phyloP scores from a whole-genome alignment of 2,329 filamentous ascomycete species.

The Coniochaeta sp. region DNA sequence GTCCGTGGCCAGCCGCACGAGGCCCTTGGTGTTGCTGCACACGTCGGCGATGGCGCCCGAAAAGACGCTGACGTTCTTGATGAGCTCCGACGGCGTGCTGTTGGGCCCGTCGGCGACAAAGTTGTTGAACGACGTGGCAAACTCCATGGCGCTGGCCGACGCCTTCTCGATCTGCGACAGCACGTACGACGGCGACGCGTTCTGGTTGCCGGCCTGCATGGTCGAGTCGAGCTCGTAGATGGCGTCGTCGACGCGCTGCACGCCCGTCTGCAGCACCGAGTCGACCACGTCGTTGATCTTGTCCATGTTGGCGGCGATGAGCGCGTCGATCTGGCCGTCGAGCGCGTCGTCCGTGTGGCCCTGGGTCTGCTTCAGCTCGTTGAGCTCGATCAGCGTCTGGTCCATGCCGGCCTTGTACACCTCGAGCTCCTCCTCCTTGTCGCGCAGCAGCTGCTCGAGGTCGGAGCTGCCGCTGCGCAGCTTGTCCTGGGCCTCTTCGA shows the following conservation, averaged over 20 bases:
- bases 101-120: constrained; percentile 96
- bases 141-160: constrained; percentile 88
- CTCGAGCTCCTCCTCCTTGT: constrained; percentile 96
- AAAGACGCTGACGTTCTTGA: constrained; percentile 87
- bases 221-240: constrained; percentile 95
- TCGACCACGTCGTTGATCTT: constrained; percentile 98
- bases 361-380: constrained; percentile 72
- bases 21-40: constrained; percentile 91
- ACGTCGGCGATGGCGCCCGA: constrained; percentile 88
- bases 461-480: constrained; percentile 76
- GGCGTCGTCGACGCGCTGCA: constrained; percentile 90
- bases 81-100: constrained; percentile 81
- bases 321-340: constrained; percentile 84
- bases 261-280: constrained; percentile 86
- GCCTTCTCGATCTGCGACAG: constrained; percentile 97
- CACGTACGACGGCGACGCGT: constrained; percentile 88
- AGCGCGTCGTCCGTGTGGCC: constrained; percentile 72
- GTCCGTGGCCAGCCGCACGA: constrained; percentile 86
- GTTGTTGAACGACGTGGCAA: constrained; percentile 96
- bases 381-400: constrained; percentile 85
- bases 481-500: constrained; percentile 77
- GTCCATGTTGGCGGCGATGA: constrained; percentile 77
- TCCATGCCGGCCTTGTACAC: constrained; percentile 99
- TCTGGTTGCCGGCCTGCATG: constrained; percentile 98
- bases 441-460: constrained; percentile 74